Evolutionary conservation across 805 yeast genomes (phyloP), one percentile per base, ranked within the genome.

Genomic region (Lipomyces orientalis): DNA sequence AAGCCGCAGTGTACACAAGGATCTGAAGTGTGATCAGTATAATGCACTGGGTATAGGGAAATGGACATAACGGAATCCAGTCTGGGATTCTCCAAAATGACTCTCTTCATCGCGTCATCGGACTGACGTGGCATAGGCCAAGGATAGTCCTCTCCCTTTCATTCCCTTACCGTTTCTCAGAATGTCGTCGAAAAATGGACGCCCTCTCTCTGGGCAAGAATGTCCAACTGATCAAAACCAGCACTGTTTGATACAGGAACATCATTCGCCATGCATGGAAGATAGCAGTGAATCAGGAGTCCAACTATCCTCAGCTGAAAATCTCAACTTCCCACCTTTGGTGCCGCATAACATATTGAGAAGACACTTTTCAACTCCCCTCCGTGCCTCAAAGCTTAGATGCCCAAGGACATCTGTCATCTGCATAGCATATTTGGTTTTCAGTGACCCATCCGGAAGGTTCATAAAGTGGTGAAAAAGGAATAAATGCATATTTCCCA

Each of bases 121-220:
- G 73, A 67, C 49, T 76, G 75, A 35, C 76, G 75, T 35, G 75
- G 75, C 74, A 75, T 75, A 33, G 75, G 77, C 73, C 78, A 77
- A 29, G 79, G 79, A 63, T 71, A 76, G 61, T 76, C 77, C 31
- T 69, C 71, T 58, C 73, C 71, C 76, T 72, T 75, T 75, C 73
- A 77, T 76, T 8, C 77, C 78, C 54, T 73, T 75, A 62, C 77
- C 76, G 52, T 75, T 68, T 39, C 75, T 75, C 37, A 75, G 71
- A 61, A 75, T 67, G 60, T 76, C 76, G 62, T 76, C 75, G 49
- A 75, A 58, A 74, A 76, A 60, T 77, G 71, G 61, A 76, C 75
- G 57, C 77, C 78, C 43, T 74, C 77, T 25, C 1, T 25, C 29
- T 2, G 3, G 29, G 29, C 29, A 25, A 25, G 29, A 25, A 25